Evolutionary conservation across 768 basidiomycete genomes (phyloP).

Genomic region (Tylopilus felleus): DNA sequence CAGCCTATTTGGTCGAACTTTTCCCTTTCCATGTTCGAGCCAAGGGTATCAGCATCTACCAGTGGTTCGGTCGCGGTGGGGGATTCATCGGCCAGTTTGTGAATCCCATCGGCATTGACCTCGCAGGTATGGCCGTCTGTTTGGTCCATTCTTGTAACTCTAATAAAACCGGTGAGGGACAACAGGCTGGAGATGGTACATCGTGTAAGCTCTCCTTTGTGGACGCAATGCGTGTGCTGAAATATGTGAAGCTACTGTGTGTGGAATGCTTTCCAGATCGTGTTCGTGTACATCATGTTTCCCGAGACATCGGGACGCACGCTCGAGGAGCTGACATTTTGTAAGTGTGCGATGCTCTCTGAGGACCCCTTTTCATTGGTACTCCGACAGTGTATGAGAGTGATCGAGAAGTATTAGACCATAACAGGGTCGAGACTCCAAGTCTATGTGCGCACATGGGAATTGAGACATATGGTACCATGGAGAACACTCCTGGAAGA

Average conservation of each 20-base stretch:
- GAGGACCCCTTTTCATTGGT: not conserved
- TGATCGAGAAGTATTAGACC: not conserved
- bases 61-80: constrained; percentile 48
- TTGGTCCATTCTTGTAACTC: too few relatives aligned
- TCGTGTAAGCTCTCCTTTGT: not conserved
- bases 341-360: constrained; percentile 5
- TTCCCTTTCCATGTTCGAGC: constrained; percentile 64
- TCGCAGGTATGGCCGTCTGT: constrained; percentile 3
- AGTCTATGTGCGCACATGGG: not conserved
- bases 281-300: constrained; percentile 17
- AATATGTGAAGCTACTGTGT: not conserved
- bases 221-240: not conserved
- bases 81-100: constrained; percentile 12
- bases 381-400: not conserved
- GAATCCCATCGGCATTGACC: constrained; percentile 18
- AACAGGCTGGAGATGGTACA: constrained; percentile 3
- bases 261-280: not conserved
- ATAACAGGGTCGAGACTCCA: not conserved
- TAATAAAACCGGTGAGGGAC: not conserved
- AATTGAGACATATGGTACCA: not conserved
- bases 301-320: constrained; percentile 20
- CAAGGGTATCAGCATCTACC: constrained; percentile 60
- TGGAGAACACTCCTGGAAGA: not conserved
- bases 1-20: constrained; percentile 60
- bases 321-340: constrained; percentile 19